Conservation (phyloP, 306 rosid species). For the Fragaria nilgerrensis region DNA sequence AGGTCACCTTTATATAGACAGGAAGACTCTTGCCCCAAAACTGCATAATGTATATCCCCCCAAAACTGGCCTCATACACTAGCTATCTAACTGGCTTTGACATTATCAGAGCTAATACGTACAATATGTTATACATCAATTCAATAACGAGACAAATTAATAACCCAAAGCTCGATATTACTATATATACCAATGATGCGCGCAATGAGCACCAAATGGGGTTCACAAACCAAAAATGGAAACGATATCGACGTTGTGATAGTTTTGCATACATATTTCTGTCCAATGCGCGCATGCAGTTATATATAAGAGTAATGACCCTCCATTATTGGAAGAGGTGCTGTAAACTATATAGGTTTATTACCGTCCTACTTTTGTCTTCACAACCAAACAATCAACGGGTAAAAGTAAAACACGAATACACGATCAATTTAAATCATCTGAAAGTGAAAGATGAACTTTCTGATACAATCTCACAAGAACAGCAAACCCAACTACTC, state of each 20-base stretch:
- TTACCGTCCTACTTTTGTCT: too few species aligned
- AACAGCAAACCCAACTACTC: neutral
- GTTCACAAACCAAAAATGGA: neutral
- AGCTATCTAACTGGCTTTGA: neutral
- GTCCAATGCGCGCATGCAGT: neutral
- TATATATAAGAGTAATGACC: neutral
- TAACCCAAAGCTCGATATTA: neutral
- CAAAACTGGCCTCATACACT: neutral
- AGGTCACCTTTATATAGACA: neutral
- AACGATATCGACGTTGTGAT: neutral
- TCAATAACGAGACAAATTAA: neutral
- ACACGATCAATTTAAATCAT: too few species aligned
- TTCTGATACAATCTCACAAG: too few species aligned
- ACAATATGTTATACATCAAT: neutral
- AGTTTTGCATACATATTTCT: neutral
- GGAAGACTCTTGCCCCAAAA: neutral
- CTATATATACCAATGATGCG: neutral
- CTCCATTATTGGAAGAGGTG: neutral
- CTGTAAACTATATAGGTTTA: neutral
- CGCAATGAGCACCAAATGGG: neutral
- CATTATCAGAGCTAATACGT: neutral
- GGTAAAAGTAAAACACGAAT: too few species aligned
- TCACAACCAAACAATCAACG: neutral
- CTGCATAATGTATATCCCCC: neutral
- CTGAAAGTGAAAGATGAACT: too few species aligned